These are phyloP conservation scores for Fusarium annulatum DNA, from an alignment of 2,329 filamentous ascomycete genomes.

Conservation along the genomic window DNA sequence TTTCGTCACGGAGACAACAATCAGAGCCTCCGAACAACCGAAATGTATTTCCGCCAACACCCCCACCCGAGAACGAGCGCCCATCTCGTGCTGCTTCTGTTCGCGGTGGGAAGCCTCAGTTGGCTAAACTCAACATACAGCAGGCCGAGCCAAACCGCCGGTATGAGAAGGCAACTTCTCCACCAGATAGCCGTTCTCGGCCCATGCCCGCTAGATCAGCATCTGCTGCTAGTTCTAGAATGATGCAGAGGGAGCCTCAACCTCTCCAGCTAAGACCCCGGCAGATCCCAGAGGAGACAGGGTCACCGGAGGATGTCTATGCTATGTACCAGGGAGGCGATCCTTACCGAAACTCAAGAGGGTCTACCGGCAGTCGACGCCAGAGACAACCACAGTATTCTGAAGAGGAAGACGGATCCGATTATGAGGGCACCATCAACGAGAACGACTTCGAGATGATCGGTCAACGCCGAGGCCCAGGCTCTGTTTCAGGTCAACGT, in stretches of 20 bases:
- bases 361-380: slow-evolving; percentile 51
- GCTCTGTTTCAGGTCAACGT: slow-evolving; percentile 63
- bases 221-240: slow-evolving; percentile 58
- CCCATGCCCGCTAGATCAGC: slow-evolving; percentile 54
- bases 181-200: slow-evolving; percentile 51
- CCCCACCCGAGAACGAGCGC: slow-evolving; percentile 89
- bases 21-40: slow-evolving; percentile 84
- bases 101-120: slow-evolving; percentile 69
- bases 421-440: slow-evolving; percentile 74
- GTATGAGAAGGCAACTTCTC: slow-evolving; percentile 66
- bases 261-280: slow-evolving; percentile 46
- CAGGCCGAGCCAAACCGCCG: slow-evolving; percentile 61
- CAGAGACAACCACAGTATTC: slow-evolving; percentile 70
- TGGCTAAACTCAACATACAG: slow-evolving; percentile 72
- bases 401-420: slow-evolving; percentile 84
- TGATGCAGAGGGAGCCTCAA: slow-evolving; percentile 54
- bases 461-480: slow-evolving; percentile 59
- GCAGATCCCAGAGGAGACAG: slow-evolving; percentile 63
- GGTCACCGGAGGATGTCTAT: slow-evolving; percentile 76
- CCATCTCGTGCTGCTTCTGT: slow-evolving; percentile 70
- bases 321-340: slow-evolving; percentile 64
- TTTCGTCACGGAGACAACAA: slow-evolving; percentile 84
- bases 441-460: slow-evolving; percentile 86
- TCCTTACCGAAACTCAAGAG: slow-evolving; percentile 49
- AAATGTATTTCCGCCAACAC: slow-evolving; percentile 96